A percentile compares a stretch with the other conserved stretches of the same genome.
Conservation (phyloP, 805 yeast species). For the Wickerhamomyces bisporus region DNA sequence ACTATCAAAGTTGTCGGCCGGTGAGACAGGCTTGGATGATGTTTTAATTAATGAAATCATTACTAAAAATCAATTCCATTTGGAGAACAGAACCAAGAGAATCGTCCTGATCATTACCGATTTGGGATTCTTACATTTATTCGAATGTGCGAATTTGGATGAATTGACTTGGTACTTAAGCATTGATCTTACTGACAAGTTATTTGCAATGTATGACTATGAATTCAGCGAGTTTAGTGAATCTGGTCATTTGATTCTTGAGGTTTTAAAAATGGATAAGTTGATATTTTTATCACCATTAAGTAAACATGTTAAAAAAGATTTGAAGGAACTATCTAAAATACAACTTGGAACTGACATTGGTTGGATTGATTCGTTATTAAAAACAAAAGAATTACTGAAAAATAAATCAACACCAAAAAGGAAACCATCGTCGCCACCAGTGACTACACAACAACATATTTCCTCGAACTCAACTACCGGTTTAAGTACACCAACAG, state of each 20-base stretch:
- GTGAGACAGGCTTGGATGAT: slow-evolving; percentile 21
- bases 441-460: too few species aligned
- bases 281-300: slow-evolving; percentile 51
- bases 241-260: slow-evolving; percentile 61
- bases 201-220: slow-evolving; percentile 74
- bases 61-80: slow-evolving; percentile 13
- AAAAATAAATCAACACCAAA: slow-evolving; percentile 17
- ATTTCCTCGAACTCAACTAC: background rate
- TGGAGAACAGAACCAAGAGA: slow-evolving; percentile 20
- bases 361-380: slow-evolving; percentile 67
- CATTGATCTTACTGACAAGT: slow-evolving; percentile 41
- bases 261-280: slow-evolving; percentile 50
- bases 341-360: slow-evolving; percentile 40
- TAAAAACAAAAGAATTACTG: slow-evolving; percentile 58
- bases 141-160: slow-evolving; percentile 17
- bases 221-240: slow-evolving; percentile 59
- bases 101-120: slow-evolving; percentile 29
- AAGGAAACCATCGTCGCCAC: slow-evolving; percentile 9
- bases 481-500: slow-evolving; percentile 6
- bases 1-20: slow-evolving; percentile 3
- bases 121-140: slow-evolving; percentile 27
- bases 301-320: slow-evolving; percentile 13
- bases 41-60: slow-evolving; percentile 29
- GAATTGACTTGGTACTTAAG: slow-evolving; percentile 25
- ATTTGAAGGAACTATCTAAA: slow-evolving; percentile 21